A percentile compares a stretch with the other conserved stretches of the same genome.
These are phyloP conservation scores for Lodderomyces parapsilosis DNA, from an alignment of 1,139 yeast genomes.

Conservation along the genomic window DNA sequence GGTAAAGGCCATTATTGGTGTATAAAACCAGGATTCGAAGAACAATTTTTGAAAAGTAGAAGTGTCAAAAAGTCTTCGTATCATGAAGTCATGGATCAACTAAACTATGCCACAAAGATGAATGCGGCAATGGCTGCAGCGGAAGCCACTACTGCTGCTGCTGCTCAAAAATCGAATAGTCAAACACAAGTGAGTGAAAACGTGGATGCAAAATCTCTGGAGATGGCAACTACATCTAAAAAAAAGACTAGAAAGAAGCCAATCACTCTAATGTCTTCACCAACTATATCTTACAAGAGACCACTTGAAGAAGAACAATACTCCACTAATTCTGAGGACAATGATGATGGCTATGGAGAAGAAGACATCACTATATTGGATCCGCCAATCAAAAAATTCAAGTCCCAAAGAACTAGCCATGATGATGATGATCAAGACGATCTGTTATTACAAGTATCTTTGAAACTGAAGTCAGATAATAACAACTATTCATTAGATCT, in stretches of 20 bases:
- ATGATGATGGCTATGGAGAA: slow-evolving; percentile 15
- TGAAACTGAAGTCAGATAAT: background rate
- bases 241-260: background rate
- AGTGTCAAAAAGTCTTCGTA: slow-evolving; percentile 45
- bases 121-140: slow-evolving; percentile 12
- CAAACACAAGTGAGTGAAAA: slow-evolving; percentile 8
- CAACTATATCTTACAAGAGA: slow-evolving; percentile 12
- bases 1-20: slow-evolving; percentile 99
- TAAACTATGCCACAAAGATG: slow-evolving; percentile 19
- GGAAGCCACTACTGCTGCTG: slow-evolving; percentile 24
- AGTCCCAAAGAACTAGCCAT: background rate
- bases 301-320: slow-evolving; percentile 15
- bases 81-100: slow-evolving; percentile 48
- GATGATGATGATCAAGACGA: slow-evolving; percentile 2
- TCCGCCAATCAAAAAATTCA: slow-evolving; percentile 14
- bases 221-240: background rate
- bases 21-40: slow-evolving; percentile 79
- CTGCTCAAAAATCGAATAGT: slow-evolving; percentile 28
- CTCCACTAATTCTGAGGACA: slow-evolving; percentile 9
- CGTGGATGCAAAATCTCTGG: slow-evolving; percentile 18
- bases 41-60: slow-evolving; percentile 71
- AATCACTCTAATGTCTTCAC: slow-evolving; percentile 4
- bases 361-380: slow-evolving; percentile 14
- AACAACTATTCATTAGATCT: background rate
- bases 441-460: background rate